These are phyloP conservation scores for Botrytis squamosa DNA, from an alignment of 2,329 filamentous ascomycete species.

Conservation along the genomic window DNA sequence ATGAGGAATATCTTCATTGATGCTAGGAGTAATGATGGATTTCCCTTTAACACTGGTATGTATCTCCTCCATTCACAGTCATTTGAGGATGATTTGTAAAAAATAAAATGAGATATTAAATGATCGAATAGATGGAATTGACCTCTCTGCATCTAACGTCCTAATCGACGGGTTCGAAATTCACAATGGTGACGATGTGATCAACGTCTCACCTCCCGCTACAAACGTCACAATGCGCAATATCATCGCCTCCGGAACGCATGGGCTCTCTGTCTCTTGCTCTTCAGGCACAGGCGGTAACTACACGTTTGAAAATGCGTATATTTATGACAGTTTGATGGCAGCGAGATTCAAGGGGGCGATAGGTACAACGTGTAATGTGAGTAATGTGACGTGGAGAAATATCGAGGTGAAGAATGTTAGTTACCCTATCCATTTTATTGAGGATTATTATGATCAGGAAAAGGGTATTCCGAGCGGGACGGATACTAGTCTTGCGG, in stretches of 20 bases:
- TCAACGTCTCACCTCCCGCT: constrained; percentile 7
- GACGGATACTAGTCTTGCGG: not conserved
- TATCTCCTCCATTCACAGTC: not conserved
- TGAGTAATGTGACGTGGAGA: constrained; percentile 9
- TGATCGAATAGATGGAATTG: not conserved
- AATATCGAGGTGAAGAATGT: constrained; percentile 16
- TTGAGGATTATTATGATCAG: constrained; percentile 17
- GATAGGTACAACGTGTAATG: constrained; percentile 1
- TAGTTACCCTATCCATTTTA: constrained; percentile 17
- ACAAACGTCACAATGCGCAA: constrained; percentile 17
- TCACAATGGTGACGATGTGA: constrained; percentile 18
- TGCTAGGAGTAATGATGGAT: constrained; percentile 13
- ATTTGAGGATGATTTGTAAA: not conserved
- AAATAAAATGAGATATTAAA: not conserved
- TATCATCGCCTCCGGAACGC: constrained; percentile 10
- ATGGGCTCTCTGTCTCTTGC: constrained; percentile 15
- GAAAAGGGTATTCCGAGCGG: not conserved
- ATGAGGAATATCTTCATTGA: constrained; percentile 10
- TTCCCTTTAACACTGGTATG: constrained; percentile 15
- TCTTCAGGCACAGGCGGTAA: not conserved
- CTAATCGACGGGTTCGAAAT: constrained; percentile 17
- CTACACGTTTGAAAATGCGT: constrained; percentile 13
- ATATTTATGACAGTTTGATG: constrained; percentile 16
- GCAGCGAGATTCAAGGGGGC: constrained; percentile 6
- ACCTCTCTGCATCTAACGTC: constrained; percentile 15